Base-by-base conservation (phyloP, 768 basidiomycete species). In the Leccinum aurantiacum region DNA sequence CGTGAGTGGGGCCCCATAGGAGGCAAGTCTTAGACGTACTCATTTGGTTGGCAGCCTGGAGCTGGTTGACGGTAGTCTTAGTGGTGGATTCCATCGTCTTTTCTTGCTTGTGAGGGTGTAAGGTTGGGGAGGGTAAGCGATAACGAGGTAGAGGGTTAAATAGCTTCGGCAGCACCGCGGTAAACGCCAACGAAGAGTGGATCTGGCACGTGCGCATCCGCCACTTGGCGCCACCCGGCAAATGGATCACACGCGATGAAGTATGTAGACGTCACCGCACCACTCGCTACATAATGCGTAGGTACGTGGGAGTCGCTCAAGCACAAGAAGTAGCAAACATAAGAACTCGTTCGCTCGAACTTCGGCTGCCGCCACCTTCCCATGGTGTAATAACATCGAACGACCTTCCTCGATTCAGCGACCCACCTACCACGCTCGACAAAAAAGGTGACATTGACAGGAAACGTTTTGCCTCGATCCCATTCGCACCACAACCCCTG, bases 41-140 rank as follows among this genome's bases (percentile, higher is more conserved):
- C 88, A 89, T 88, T 70, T 83, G 76, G 33, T 82, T 75, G 41
- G 81, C 77, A 68, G 80, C 84, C 68, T 81, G 80, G 24, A 87
- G 87, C 75, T 89, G 87, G 67, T 76, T 71, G 25, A 76, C 71
- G 51, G 79, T 82, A 1, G 61, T 69, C 44, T 74, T 74, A 58
- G 65, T 65, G 29, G 73, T 65, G 27, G 73, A 52, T 22, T 74
- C 68, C 72, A 74, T 74, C 67, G 70, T 57, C 67, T 63, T 17
- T 47, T 41, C 53, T 59, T 74, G 47, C 65, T 67, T 65, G 68
- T 68, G 65, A 71, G 64, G 62, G 64, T 61, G 56, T 15, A 48
- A 49, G 50, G 37, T 13, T 58, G 41, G 59, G 57, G 19, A 27
- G 8, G 22, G 8, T 4, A 17, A 25, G 25, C 11, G 25, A 52